Conservation (phyloP, 2,329 filamentous ascomycete species). For the Ascosphaera pollenicola region DNA sequence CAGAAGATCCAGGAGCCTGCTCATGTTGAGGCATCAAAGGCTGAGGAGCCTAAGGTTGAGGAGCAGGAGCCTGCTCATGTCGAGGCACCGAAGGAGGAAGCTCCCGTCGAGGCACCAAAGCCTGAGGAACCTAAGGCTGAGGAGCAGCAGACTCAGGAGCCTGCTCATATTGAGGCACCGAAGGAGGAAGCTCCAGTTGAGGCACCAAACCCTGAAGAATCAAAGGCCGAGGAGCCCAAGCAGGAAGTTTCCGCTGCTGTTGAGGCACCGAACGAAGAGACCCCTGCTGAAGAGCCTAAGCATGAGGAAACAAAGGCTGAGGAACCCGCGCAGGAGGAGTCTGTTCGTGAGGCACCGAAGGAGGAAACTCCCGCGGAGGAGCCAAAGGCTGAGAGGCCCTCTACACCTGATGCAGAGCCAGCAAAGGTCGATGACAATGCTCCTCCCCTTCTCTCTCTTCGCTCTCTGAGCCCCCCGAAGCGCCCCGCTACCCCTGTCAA, state of each 20-base stretch:
- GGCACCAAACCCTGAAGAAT: not conserved
- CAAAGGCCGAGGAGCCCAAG: not conserved
- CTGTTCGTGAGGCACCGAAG: conserved; percentile 1
- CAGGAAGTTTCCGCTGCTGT: not conserved
- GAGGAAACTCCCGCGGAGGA: not conserved
- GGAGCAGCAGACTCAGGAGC: not conserved
- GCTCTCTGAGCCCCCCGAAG: not conserved
- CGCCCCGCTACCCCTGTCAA: not conserved
- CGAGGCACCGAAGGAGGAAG: not conserved
- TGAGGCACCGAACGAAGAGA: not conserved
- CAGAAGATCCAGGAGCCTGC: not conserved
- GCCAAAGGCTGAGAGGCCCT: not conserved
- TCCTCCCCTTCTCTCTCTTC: not conserved
- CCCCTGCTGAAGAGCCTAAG: not conserved
- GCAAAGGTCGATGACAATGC: conserved; percentile 1
- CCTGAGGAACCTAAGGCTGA: not conserved
- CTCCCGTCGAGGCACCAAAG: not conserved
- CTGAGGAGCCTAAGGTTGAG: conserved; percentile 1
- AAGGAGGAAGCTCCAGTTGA: not conserved
- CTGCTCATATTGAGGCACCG: not conserved
- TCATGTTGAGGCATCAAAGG: conserved; percentile 1
- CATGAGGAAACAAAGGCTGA: conserved; percentile 1
- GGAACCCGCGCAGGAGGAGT: not conserved
- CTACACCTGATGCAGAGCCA: not conserved
- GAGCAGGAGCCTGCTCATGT: not conserved